Conservation (phyloP, 106 monocot species). For the Acanthochlamys bracteata region DNA sequence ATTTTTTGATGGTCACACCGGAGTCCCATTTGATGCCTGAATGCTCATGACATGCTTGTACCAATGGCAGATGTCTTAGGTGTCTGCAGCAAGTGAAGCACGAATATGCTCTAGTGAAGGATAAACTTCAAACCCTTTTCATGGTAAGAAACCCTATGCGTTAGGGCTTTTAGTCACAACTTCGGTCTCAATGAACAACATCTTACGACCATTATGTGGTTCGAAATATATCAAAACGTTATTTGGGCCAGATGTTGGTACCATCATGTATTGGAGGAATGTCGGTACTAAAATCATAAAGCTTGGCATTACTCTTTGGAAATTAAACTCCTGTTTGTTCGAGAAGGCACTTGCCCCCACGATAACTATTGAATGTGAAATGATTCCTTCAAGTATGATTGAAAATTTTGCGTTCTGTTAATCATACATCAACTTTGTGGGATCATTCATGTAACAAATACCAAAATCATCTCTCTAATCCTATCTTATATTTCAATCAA, state of each 20-base stretch:
- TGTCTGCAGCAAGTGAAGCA: conserved; percentile 55
- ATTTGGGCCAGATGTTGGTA: too few relatives aligned
- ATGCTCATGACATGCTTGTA: neutral
- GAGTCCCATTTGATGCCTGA: neutral
- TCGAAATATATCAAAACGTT: too few relatives aligned
- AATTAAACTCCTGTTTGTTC: too few relatives aligned
- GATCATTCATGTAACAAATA: neutral
- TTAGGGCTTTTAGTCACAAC: neutral
- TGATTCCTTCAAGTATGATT: too few relatives aligned
- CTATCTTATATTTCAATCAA: neutral
- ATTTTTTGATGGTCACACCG: neutral
- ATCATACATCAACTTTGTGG: too few relatives aligned
- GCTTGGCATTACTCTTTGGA: too few relatives aligned
- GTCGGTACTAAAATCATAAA: too few relatives aligned
- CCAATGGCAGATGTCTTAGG: conserved; percentile 31
- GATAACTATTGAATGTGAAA: too few relatives aligned
- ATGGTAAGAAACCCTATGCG: conserved; percentile 17
- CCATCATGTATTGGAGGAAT: too few relatives aligned
- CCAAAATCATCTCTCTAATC: neutral
- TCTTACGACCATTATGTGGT: too few relatives aligned
- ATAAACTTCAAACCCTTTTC: conserved; percentile 48
- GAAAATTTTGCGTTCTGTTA: too few relatives aligned
- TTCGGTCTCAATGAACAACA: neutral
- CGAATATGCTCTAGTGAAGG: conserved; percentile 41
- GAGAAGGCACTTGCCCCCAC: too few relatives aligned